Evolutionary conservation across 768 basidiomycete species (phyloP).

Genomic region (Mycena rebaudengoi): DNA sequence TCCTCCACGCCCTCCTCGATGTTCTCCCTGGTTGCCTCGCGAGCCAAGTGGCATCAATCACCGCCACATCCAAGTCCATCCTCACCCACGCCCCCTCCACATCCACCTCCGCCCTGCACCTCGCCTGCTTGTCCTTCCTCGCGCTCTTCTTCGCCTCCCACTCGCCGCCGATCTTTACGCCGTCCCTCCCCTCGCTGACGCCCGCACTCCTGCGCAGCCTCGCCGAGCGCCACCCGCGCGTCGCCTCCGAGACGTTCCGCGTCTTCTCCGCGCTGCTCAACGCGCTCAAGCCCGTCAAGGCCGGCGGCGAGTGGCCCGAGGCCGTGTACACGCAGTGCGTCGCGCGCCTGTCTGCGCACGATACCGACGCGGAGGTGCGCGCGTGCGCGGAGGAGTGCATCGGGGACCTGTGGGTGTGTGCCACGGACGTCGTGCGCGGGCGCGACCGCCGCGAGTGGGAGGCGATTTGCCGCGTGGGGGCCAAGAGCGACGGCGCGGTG

Average conservation of each 20-base stretch:
- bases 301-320: slow-evolving; percentile 69
- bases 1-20: slow-evolving; percentile 77
- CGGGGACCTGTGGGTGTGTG: slow-evolving; percentile 88
- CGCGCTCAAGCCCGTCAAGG: slow-evolving; percentile 73
- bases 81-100: slow-evolving; percentile 75
- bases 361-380: slow-evolving; percentile 93
- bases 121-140: slow-evolving; percentile 87
- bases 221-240: slow-evolving; percentile 86
- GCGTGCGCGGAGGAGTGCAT: slow-evolving; percentile 82
- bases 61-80: slow-evolving; percentile 69
- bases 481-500: slow-evolving; percentile 79
- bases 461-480: slow-evolving; percentile 72
- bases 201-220: slow-evolving; percentile 80
- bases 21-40: slow-evolving; percentile 89
- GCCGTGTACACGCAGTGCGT: slow-evolving; percentile 80
- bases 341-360: slow-evolving; percentile 72
- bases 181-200: slow-evolving; percentile 71
- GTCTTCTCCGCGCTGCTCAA: slow-evolving; percentile 86
- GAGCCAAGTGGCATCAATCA: slow-evolving; percentile 68
- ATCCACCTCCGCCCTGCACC: slow-evolving; percentile 82
- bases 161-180: slow-evolving; percentile 62
- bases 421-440: slow-evolving; percentile 71
- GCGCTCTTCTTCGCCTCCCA: slow-evolving; percentile 82
- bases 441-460: slow-evolving; percentile 85
- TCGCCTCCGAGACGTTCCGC: slow-evolving; percentile 88